Evolutionary conservation across 2,329 filamentous ascomycete genomes (phyloP), one percentile per base, ranked within the genome.

Genomic region (Hypoxylon sp.): DNA sequence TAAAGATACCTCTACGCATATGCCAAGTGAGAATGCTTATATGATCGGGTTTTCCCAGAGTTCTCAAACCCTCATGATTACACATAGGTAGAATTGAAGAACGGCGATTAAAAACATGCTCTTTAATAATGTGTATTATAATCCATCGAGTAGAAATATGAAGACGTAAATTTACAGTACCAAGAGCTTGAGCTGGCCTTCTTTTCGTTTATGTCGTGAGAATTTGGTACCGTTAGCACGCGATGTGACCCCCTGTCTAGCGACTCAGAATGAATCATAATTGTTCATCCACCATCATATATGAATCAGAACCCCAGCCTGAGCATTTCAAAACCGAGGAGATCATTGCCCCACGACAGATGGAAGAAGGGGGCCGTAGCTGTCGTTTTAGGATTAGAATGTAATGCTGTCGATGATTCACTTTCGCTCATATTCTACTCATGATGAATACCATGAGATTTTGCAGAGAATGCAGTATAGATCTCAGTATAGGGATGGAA

Each of bases 191-290:
- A 21, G 38, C 17, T 43, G 38, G 7, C 34, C 13, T 21, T 28
- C 28, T 11, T 21, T 14, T 32, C 28, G 25, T 23, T 10, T 17
- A 28, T 17, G 34, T 14, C 11, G 50, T 28, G 34, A 36, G 50
- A 41, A 13, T 41, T n/a, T 6, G 10, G 5, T 41, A 28, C 21
- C 21, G 21, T 36, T 53, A 13, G 32, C 6, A 53, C 17, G 50
- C 51, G 17, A 34, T 46, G 32, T 21, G 10, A 59, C 14, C 55
- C 48, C 45, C 32, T 50, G 25, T 34, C 30, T 14, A 32, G 11
- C 19, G 25, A 41, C 13, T 38, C 43, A 63, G 36, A 38, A 67
- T 67, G 65, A 60, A 49, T 68, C 65, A 67, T 63, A 57, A 56
- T 65, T 55, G 64, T 21, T 67, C 65, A 67, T 49, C 4, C n/a